phyloP scores from a whole-genome alignment of 306 rosid genomes.

The Quercus suber region DNA sequence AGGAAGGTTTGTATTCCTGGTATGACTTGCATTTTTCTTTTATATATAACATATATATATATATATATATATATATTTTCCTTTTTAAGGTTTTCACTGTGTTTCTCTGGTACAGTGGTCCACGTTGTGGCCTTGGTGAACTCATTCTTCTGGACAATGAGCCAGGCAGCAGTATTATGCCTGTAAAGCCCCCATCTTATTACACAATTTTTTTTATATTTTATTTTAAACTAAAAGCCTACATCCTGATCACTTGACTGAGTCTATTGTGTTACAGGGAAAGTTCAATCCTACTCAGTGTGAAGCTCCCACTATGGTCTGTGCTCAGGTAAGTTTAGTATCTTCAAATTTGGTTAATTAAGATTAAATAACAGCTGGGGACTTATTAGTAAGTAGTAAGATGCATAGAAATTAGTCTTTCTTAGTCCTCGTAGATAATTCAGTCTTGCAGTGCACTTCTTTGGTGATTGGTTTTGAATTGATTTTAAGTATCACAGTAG shows the following conservation, averaged over 20 bases:
- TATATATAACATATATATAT: too few relatives aligned
- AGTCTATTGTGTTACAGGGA: constrained; percentile 62
- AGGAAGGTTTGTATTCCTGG: constrained; percentile 65
- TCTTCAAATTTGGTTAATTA: background rate
- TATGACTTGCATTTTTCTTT: background rate
- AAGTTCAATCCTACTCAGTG: constrained; percentile 99
- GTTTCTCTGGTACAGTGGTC: constrained; percentile 64
- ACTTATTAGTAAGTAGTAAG: too few relatives aligned
- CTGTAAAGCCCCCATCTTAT: constrained; percentile 53
- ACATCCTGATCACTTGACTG: constrained; percentile 1
- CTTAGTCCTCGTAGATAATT: too few relatives aligned
- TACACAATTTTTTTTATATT: background rate
- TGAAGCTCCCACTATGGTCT: constrained; percentile 98
- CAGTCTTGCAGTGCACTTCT: too few relatives aligned
- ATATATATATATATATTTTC: background rate
- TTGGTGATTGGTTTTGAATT: too few relatives aligned
- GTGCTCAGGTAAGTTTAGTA: constrained; percentile 76
- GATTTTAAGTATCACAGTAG: too few relatives aligned
- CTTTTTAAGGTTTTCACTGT: constrained; percentile 19
- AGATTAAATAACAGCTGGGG: too few relatives aligned
- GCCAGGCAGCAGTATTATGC: constrained; percentile 99
- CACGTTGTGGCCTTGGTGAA: constrained; percentile 97
- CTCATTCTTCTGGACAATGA: constrained; percentile 97
- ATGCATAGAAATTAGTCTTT: too few relatives aligned
- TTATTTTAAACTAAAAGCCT: constrained; percentile 3